Base-by-base conservation (phyloP, 2,329 filamentous ascomycete species). In the Trichoderma sp. region DNA sequence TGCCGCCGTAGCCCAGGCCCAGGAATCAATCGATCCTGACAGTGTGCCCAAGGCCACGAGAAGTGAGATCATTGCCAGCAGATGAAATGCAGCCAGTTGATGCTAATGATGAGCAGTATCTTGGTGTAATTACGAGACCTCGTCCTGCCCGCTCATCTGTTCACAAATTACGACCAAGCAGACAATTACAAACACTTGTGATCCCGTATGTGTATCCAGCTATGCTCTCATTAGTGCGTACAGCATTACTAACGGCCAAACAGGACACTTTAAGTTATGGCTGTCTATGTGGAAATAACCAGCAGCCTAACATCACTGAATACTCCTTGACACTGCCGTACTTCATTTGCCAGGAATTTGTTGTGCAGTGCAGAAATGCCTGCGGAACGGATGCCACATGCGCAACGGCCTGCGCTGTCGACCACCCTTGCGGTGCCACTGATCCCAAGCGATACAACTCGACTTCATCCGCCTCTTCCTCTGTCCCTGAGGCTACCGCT, bases 251-350 rank as follows among this genome's bases (percentile, higher is more conserved):
- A 33, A 70, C 31, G 11, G 6, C 4, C n/a, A 19, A n/a, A 33
- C 67, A 90, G 87, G 76, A 84, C 63, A 81, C 83, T 24, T 85
- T 95, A 61, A 84, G 82, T n/a, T 95, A 91, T 81, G 83, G 85
- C 72, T 96, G 92, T 79, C 83, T 93, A 74, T 96, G 92, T 83
- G 84, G 85, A 72, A 85, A 91, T 77, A 86, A 87, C 77, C 78
- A 85, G 71, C 81, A 86, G 64, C 92, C 92, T 73, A 94, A 94
- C 81, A 81, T 92, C 60, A 88, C 90, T 75, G 86, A 94, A 80
- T 96, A 91, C 85, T 90, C 89, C 24, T 85, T 93, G 74, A 94
- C 92, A 1, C 83, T 96, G 31, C 92, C 92, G 40, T 95, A 88
- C 85, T 92, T 89, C 81, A 85, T 89, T 74, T 96, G 92, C 86